Evolutionary conservation across 2,329 filamentous ascomycete species (phyloP), one percentile per base, ranked within the genome.

Genomic region (Bertia moriformis): DNA sequence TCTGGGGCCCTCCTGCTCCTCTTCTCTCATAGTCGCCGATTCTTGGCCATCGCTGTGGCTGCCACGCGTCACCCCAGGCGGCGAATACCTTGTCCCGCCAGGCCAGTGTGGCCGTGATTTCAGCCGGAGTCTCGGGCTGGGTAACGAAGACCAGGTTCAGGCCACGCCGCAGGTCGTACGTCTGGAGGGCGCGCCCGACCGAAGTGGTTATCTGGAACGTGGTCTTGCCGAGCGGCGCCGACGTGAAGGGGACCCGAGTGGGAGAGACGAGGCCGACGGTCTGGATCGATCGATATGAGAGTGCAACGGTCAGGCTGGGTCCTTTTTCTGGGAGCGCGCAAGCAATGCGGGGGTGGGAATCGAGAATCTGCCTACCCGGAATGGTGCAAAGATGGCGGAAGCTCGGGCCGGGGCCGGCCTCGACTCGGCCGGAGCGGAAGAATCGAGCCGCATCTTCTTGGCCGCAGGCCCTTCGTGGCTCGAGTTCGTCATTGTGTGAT

Each of bases 121-220:
- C 66, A 46, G 73, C 73, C 2, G 87, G 87, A 0, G 88, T 95
- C 57, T 93, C 83, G 1, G 93, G 91, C 39, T 87, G 73, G 15
- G 85, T 95, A 43, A 98, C 73, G 59, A 98, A 98, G 51, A 96
- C 77, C 38, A 98, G 75, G 51, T 93, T 89, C 44, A 98, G 71
- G 37, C 89, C 89, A 49, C 80, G 77, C 57, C 83, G 85, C 44
- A 98, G n/a, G 56, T 98, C 91, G 63, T 98, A 98, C 0, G 91
- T 98, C 60, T 98, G 91, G 37, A 98, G 71, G 42, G 81, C 85
- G 51, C 79, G 75, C 45, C 89, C 91, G 44, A 93, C 83, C 0
- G 86, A 96, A 19, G 91, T 98, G 22, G 91, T 96, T 58, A 98
- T 86, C 57, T 98, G 91, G 55, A 94, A 98, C 3, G 87, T 93